These are phyloP conservation scores for Linnemannia zychae DNA, from an alignment of 192 early-diverging fungal species.

Conservation along the genomic window DNA sequence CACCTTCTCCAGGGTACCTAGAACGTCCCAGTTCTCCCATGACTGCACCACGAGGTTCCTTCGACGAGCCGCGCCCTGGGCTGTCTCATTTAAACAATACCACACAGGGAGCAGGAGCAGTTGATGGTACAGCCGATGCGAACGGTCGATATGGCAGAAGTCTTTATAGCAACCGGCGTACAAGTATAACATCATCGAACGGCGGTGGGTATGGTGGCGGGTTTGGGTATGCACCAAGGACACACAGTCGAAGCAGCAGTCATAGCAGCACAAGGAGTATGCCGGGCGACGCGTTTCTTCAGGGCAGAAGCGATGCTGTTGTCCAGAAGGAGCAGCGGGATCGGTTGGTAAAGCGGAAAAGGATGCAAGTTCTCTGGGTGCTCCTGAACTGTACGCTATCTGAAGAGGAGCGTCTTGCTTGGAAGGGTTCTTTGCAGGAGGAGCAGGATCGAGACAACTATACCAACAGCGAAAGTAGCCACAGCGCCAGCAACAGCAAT, in stretches of 20 bases:
- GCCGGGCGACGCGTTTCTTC: conserved; percentile 35
- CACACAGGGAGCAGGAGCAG: background rate
- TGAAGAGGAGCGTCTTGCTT: conserved; percentile 20
- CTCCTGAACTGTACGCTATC: conserved; percentile 50
- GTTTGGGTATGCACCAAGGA: conserved; percentile 19
- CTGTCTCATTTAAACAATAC: background rate
- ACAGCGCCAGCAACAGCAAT: no score
- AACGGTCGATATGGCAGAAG: conserved; percentile 13
- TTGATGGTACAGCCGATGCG: background rate
- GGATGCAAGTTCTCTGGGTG: conserved; percentile 46
- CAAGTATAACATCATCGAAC: conserved; percentile 29
- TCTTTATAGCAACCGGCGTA: conserved; percentile 17
- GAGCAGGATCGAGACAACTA: background rate
- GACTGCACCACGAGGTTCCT: background rate
- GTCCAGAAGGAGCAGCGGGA: conserved; percentile 42
- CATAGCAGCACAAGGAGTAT: conserved; percentile 47
- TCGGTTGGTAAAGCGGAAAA: conserved; percentile 43
- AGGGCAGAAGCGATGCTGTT: conserved; percentile 36
- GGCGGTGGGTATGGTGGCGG: conserved; percentile 16
- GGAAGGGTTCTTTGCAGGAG: background rate
- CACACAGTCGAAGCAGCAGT: conserved; percentile 51
- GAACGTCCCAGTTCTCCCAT: background rate
- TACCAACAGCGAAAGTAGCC: no score
- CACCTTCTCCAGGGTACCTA: background rate
- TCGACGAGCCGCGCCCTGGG: background rate